Evolutionary conservation across 768 basidiomycete species (phyloP), one percentile per base, ranked within the genome.

Genomic region (Boletales sp.): DNA sequence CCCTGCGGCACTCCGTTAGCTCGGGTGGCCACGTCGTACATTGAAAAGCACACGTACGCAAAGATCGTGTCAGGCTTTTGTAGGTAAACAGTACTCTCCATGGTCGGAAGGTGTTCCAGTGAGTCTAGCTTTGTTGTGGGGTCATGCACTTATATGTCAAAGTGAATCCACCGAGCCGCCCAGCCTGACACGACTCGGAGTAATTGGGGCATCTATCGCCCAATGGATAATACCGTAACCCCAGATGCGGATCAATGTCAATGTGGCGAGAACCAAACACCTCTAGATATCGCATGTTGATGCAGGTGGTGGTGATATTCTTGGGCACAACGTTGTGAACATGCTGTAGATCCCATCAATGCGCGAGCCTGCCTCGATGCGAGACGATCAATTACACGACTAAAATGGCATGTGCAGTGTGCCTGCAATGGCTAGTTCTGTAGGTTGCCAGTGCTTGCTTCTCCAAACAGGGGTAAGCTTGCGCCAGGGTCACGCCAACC

Each of bases 21-120:
- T 30, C n/a, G 21, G 40, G 31, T 27, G 15, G 19, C 19, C n/a
- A 19, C 13, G 24, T 7, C 35, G 32, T 18, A 9, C 14, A 43
- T 32, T 11, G 38, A 24, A 14, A 34, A 17, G 8, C n/a, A 3
- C 38, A 47, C 51, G 37, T 36, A 52, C 51, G 51, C 51, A 40
- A 47, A 47, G 30, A 52, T 24, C 2, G 17, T 14, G 4, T 24
- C n/a, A 0, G 41, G 35, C 14, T 15, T 43, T 6, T 42, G 40
- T 38, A 18, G 45, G 27, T 13, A 21, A 6, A 11, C 15, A 2
- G 32, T 19, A n/a, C 38, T 39, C 37, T 19, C 15, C 39, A 47
- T 47, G 46, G 13, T 19, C 34, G 31, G 19, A 17, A 31, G 36
- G 27, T 18, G 29, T n/a, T 29, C 31, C n/a, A n/a, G n/a, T 15